These are phyloP conservation scores for Beverwykella pulmonaria DNA, from an alignment of 495 filamentous ascomycete species.

Conservation along the genomic window DNA sequence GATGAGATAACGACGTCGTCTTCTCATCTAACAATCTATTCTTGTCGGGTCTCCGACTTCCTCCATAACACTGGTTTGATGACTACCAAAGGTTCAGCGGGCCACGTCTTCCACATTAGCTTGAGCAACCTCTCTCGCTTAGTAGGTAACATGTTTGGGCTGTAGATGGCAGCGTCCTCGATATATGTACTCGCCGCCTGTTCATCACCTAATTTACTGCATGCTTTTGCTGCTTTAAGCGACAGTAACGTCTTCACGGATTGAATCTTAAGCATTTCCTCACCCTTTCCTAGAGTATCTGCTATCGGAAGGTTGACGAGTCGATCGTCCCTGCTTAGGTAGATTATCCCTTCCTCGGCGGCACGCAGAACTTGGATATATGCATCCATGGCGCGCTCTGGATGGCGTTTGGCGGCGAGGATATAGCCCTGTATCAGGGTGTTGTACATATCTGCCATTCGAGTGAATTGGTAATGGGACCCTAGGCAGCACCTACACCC, in stretches of 20 bases:
- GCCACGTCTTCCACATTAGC: not conserved
- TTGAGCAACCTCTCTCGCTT: not conserved
- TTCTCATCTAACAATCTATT: not conserved
- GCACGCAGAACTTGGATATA: not conserved
- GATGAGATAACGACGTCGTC: not conserved
- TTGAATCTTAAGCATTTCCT: not conserved
- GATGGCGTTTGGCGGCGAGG: not conserved
- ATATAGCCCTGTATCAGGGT: not conserved
- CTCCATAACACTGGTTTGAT: not conserved
- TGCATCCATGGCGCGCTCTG: not conserved
- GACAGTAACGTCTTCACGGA: not conserved
- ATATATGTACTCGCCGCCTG: not conserved
- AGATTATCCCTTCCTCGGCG: not conserved
- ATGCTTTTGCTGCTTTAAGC: conserved; percentile 6
- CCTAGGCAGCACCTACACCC: not conserved
- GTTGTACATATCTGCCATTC: conserved; percentile 3
- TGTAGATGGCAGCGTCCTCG: not conserved
- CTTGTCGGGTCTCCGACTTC: not conserved
- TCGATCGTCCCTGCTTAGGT: not conserved
- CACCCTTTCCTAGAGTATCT: no score
- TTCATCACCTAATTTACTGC: conserved; percentile 1
- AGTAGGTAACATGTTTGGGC: not conserved
- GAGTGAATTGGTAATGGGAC: not conserved
- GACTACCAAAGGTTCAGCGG: not conserved
- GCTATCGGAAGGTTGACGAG: not conserved